phyloP scores from a whole-genome alignment of 805 yeast species.

The Candida vaughaniae region DNA sequence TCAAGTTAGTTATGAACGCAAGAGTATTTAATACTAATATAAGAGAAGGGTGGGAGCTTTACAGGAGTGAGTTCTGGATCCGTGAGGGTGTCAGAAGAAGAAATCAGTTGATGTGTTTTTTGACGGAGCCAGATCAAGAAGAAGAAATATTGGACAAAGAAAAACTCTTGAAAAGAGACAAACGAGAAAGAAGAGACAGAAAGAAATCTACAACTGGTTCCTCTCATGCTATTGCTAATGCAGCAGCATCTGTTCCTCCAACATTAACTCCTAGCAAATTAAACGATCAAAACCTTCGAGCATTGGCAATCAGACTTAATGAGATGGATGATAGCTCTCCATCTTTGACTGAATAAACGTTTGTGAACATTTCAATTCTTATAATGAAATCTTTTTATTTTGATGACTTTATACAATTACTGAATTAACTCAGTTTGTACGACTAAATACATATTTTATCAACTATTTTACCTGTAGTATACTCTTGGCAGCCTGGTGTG shows the following conservation, averaged over 20 bases:
- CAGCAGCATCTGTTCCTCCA: conserved; percentile 7
- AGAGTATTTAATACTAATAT: conserved; percentile 78
- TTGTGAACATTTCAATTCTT: neutral
- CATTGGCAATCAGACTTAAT: conserved; percentile 11
- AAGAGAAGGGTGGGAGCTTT: conserved; percentile 93
- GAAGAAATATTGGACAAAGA: conserved; percentile 20
- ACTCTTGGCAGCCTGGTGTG: conserved; percentile 7
- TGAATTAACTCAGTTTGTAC: too few relatives aligned
- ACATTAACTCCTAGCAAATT: conserved; percentile 11
- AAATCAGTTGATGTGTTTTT: conserved; percentile 32
- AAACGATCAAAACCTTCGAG: conserved; percentile 16
- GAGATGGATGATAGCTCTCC: conserved; percentile 5
- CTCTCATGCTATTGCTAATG: neutral
- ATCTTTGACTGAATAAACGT: conserved; percentile 6
- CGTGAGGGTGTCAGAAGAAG: conserved; percentile 70
- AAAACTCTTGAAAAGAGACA: conserved; percentile 33
- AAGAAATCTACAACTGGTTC: conserved; percentile 19
- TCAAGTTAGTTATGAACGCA: conserved; percentile 78
- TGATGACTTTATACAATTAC: too few relatives aligned
- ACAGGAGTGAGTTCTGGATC: conserved; percentile 91
- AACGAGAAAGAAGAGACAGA: conserved; percentile 41
- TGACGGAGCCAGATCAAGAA: conserved; percentile 12
- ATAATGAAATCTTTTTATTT: too few relatives aligned
- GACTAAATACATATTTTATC: too few relatives aligned
- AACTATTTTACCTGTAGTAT: too few relatives aligned